Percentiles rank a stretch among this genome's conserved stretches.
Evolutionary conservation across 805 yeast species (phyloP).

Genomic region (Myxozyma sirexii): DNA sequence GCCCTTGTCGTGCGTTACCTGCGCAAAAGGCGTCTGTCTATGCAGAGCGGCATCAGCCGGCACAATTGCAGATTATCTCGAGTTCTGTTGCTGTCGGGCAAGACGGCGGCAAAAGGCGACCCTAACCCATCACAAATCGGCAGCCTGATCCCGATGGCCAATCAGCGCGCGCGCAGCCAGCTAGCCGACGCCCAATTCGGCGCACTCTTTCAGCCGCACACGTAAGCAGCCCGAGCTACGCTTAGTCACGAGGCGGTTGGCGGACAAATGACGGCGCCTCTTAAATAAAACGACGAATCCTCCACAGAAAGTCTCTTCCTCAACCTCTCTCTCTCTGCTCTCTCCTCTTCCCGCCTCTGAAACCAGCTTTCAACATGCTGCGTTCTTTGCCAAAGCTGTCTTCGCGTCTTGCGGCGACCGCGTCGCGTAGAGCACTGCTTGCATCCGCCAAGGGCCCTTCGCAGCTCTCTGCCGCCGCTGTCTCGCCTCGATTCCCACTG

Average conservation of each 20-base stretch:
- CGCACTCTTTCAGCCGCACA: background rate
- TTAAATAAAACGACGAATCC: constrained; percentile 3
- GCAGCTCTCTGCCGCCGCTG: constrained; percentile 1
- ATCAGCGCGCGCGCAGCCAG: constrained; percentile 14
- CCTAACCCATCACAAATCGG: constrained; percentile 9
- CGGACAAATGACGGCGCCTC: constrained; percentile 4
- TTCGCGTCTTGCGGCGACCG: constrained; percentile 25
- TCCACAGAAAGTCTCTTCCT: background rate
- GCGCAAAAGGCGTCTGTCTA: no score
- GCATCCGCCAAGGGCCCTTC: background rate
- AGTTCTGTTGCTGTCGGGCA: constrained; percentile 1
- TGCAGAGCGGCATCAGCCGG: background rate
- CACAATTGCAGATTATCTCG: background rate
- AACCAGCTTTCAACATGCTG: constrained; percentile 21
- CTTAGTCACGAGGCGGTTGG: constrained; percentile 2
- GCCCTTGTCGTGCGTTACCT: no score
- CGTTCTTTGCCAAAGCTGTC: constrained; percentile 32
- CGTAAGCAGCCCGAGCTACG: background rate
- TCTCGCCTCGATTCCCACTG: constrained; percentile 18
- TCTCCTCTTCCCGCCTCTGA: background rate
- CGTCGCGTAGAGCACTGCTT: constrained; percentile 22
- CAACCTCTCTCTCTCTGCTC: background rate
- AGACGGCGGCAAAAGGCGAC: background rate
- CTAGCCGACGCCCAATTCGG: constrained; percentile 1
- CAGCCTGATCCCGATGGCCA: constrained; percentile 23